Base-by-base conservation (phyloP, 192 early-diverging fungal genomes). In the Tieghemiomyces parasiticus region DNA sequence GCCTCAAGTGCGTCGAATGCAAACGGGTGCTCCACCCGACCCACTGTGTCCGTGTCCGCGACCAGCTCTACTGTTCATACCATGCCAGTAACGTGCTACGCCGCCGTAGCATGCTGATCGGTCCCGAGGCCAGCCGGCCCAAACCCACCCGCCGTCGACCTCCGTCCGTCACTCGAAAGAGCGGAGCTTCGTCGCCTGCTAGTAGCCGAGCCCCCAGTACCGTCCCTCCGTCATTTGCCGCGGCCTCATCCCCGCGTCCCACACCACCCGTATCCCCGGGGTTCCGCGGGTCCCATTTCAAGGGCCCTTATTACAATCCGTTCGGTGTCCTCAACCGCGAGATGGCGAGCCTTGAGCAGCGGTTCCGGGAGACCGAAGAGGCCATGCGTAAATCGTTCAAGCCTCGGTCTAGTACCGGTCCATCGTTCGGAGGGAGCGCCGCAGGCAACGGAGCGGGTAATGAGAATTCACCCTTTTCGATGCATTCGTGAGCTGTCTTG, bases 101-200 rank as follows among this genome's bases (percentile, higher is more conserved):
- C 10, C 69, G 74, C 19, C 74, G 74, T 59, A 76, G 74, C 35
- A 76, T 73, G 35, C 67, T 76, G 59, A 76, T 76, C 32, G 54
- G 54, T n/a, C 54, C 54, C 19, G 54, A 56, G 54, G 54, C 54
- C 3, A 56, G 34, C 54, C 54, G 54, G 2, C 54, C 54, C 54
- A 56, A 56, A 34, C 54, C 54, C 19, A 35, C 12, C 19, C 10
- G 32, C 0, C 54, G 54, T 56, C 54, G 54, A 8, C 54, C 54
- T 9, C 54, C 54, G 31, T 52, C 50, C 2, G 14, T 31, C 2
- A 20, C 6, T 16, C 30, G 54, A 2, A 56, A 56, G 54, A 29
- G 26, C 28, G n/a, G 50, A 16, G 50, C 22, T 2, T 52, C 19
- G 14, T 26, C 25, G 14, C 19, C 25, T 28, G 31, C 32, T 13